A percentile compares a stretch with the other conserved stretches of the same genome.
Conservation (phyloP, 441 rosid genomes). For the Cnidoscolus chayamansa region DNA sequence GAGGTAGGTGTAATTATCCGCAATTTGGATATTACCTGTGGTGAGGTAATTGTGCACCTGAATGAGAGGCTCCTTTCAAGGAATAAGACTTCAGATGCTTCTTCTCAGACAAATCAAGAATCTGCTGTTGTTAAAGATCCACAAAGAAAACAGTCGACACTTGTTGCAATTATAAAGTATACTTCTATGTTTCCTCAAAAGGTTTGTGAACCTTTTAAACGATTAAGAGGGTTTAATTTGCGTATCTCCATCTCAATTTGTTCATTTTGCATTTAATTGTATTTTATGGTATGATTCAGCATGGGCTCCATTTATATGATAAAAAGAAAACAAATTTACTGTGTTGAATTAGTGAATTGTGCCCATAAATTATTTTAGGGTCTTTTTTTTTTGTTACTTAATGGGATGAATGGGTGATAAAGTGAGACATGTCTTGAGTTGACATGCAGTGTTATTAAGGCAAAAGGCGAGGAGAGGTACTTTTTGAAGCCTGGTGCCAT, state of each 20-base stretch:
- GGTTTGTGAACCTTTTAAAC: conserved; percentile 44
- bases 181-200: conserved; percentile 76
- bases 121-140: conserved; percentile 40
- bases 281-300: neutral
- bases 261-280: neutral
- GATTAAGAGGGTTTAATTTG: neutral
- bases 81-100: conserved; percentile 48
- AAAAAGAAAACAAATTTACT: too few relatives aligned
- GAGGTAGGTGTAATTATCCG: conserved; percentile 71
- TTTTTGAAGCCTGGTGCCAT: too few relatives aligned
- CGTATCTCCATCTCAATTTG: neutral
- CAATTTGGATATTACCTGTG: conserved; percentile 61
- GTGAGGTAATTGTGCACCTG: conserved; percentile 65
- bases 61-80: conserved; percentile 73
- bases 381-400: too few relatives aligned
- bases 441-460: too few relatives aligned
- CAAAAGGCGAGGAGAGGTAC: too few relatives aligned
- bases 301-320: too few relatives aligned
- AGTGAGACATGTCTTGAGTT: too few relatives aligned
- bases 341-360: too few relatives aligned
- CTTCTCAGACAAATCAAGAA: conserved; percentile 39
- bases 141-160: conserved; percentile 40
- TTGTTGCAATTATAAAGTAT: conserved; percentile 55
- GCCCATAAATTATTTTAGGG: too few relatives aligned
- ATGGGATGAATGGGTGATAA: too few relatives aligned